Evolutionary conservation across 805 yeast species (phyloP).

Genomic region (Starmerella geochares): DNA sequence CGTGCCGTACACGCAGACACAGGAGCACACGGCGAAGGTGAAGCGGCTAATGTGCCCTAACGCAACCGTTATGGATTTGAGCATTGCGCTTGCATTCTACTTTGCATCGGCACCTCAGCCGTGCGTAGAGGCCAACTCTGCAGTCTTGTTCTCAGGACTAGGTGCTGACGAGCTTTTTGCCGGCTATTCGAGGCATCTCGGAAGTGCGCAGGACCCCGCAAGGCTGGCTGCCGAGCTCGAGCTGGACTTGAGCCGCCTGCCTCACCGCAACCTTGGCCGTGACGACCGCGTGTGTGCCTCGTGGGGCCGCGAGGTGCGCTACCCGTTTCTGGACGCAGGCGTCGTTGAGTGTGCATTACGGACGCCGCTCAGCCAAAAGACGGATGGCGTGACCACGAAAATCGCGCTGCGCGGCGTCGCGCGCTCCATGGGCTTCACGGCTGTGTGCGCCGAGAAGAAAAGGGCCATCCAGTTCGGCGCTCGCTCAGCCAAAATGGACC

Average conservation of each 20-base stretch:
- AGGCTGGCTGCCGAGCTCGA: slow-evolving; percentile 51
- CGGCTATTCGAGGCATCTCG: slow-evolving; percentile 78
- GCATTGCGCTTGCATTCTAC: slow-evolving; percentile 90
- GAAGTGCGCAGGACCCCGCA: slow-evolving; percentile 30
- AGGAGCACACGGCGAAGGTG: slow-evolving; percentile 43
- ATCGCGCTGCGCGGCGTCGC: slow-evolving; percentile 57
- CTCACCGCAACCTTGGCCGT: slow-evolving; percentile 73
- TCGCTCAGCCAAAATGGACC: slow-evolving; percentile 83
- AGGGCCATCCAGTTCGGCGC: slow-evolving; percentile 97
- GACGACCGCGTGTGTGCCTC: slow-evolving; percentile 80
- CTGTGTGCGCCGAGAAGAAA: slow-evolving; percentile 66
- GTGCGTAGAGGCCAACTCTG: slow-evolving; percentile 27
- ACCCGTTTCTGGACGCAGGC: slow-evolving; percentile 65
- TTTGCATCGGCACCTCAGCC: slow-evolving; percentile 52
- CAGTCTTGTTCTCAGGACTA: slow-evolving; percentile 73
- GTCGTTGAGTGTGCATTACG: slow-evolving; percentile 39
- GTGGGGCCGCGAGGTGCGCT: slow-evolving; percentile 85
- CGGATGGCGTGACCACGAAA: slow-evolving; percentile 33
- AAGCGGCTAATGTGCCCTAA: slow-evolving; percentile 66
- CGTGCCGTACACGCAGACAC: slow-evolving; percentile 60
- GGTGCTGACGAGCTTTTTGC: slow-evolving; percentile 98
- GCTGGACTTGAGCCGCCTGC: slow-evolving; percentile 61
- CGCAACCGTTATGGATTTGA: slow-evolving; percentile 86
- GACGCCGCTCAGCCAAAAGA: slow-evolving; percentile 34
- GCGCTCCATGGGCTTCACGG: slow-evolving; percentile 34